Conservation (phyloP, 2,329 filamentous ascomycete species). For the Shiraia sp. region DNA sequence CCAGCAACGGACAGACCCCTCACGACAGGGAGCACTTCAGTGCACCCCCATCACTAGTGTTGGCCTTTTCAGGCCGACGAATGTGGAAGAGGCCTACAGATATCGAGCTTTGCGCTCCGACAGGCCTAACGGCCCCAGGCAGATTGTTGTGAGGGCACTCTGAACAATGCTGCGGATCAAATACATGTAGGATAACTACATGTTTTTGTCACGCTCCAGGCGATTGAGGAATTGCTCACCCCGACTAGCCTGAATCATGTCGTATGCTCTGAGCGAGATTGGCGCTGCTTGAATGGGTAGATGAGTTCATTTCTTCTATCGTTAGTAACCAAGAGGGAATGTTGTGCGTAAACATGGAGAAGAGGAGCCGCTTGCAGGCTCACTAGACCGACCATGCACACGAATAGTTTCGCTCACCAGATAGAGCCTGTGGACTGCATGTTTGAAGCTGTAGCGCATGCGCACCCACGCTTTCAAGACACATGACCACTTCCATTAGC, state of each 20-base stretch:
- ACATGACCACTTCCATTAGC: too few relatives aligned
- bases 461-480: too few relatives aligned
- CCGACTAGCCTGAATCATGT: too few relatives aligned
- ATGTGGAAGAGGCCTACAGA: slow-evolving; percentile 35
- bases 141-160: slow-evolving; percentile 24
- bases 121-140: slow-evolving; percentile 33
- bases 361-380: too few relatives aligned
- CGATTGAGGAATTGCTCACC: background rate
- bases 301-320: slow-evolving; percentile 6
- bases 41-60: slow-evolving; percentile 29
- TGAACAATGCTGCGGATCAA: slow-evolving; percentile 13
- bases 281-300: slow-evolving; percentile 7
- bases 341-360: too few relatives aligned
- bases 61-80: slow-evolving; percentile 25
- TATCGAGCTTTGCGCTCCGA: slow-evolving; percentile 23
- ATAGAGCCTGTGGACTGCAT: too few relatives aligned
- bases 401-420: too few relatives aligned
- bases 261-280: too few relatives aligned
- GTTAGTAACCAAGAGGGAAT: too few relatives aligned
- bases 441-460: too few relatives aligned
- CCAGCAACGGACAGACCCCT: slow-evolving; percentile 17
- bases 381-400: too few relatives aligned
- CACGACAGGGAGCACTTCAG: slow-evolving; percentile 19
- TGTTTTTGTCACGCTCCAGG: slow-evolving; percentile 5
- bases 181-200: slow-evolving; percentile 10